Evolutionary conservation across 805 yeast genomes (phyloP).

Genomic region (Kluyveromyces wickerhamii): DNA sequence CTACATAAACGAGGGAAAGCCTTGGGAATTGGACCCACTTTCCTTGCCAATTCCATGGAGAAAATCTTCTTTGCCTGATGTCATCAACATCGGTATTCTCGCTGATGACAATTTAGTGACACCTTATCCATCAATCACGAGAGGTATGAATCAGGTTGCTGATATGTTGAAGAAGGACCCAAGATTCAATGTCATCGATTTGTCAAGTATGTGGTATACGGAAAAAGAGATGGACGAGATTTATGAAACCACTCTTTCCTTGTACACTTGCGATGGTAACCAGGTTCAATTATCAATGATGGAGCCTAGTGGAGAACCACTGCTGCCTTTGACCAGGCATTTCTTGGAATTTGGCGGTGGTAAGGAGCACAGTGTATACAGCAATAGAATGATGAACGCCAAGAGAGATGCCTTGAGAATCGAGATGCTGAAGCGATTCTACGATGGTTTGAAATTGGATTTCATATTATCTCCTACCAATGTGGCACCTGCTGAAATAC

Average conservation of each 20-base stretch:
- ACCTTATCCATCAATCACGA: slow-evolving; percentile 56
- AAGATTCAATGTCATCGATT: slow-evolving; percentile 50
- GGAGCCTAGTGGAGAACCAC: slow-evolving; percentile 61
- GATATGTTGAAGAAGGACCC: slow-evolving; percentile 45
- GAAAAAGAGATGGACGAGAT: slow-evolving; percentile 19
- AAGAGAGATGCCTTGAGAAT: slow-evolving; percentile 53
- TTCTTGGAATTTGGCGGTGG: slow-evolving; percentile 53
- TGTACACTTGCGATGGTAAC: slow-evolving; percentile 67
- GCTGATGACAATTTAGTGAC: slow-evolving; percentile 58
- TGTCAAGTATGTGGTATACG: slow-evolving; percentile 19
- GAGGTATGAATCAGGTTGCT: slow-evolving; percentile 48
- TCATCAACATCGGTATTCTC: slow-evolving; percentile 52
- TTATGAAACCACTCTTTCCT: slow-evolving; percentile 14
- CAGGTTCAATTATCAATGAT: slow-evolving; percentile 44
- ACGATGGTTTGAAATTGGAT: slow-evolving; percentile 35
- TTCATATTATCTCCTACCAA: slow-evolving; percentile 61
- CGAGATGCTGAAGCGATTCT: slow-evolving; percentile 25
- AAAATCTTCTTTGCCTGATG: slow-evolving; percentile 27
- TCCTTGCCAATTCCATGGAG: slow-evolving; percentile 35
- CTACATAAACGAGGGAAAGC: slow-evolving; percentile 54
- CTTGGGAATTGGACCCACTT: slow-evolving; percentile 44
- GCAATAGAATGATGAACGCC: slow-evolving; percentile 46
- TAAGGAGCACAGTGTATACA: slow-evolving; percentile 39
- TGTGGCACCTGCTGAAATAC: slow-evolving; percentile 63
- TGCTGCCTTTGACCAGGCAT: slow-evolving; percentile 56